phyloP scores from a whole-genome alignment of 1,284 basidiomycete genomes.

The Pseudozyma sp. region DNA sequence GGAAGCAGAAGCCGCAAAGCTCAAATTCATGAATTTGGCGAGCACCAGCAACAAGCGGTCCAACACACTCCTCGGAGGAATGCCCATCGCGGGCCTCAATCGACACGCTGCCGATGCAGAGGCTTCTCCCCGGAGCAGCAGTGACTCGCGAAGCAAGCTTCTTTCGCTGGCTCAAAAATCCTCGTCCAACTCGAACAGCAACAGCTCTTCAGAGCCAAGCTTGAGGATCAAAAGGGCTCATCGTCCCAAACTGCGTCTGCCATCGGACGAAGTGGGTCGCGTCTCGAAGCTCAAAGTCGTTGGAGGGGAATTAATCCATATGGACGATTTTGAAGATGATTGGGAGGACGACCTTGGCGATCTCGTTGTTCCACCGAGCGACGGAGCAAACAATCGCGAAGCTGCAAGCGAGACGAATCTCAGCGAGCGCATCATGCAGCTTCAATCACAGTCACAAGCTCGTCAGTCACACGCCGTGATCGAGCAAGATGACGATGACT shows the following conservation, averaged over 20 bases:
- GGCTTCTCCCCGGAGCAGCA: background rate
- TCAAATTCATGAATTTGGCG: slow-evolving; percentile 14
- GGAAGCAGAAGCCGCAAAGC: slow-evolving; percentile 6
- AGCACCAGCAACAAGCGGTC: slow-evolving; percentile 3
- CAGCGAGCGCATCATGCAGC: slow-evolving; percentile 9
- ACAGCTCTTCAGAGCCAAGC: slow-evolving; percentile 7
- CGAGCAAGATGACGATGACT: slow-evolving; percentile 16
- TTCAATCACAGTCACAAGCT: slow-evolving; percentile 2
- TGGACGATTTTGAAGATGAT: slow-evolving; percentile 31
- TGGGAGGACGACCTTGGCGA: slow-evolving; percentile 32
- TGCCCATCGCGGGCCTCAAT: slow-evolving; percentile 17
- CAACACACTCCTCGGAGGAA: background rate
- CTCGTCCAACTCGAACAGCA: background rate
- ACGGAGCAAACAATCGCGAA: background rate
- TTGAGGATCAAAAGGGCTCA: slow-evolving; percentile 29
- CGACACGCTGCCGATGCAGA: slow-evolving; percentile 5
- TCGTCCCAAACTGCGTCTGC: slow-evolving; percentile 34
- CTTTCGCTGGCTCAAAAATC: slow-evolving; percentile 19
- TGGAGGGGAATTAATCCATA: slow-evolving; percentile 29
- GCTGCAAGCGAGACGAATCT: background rate
- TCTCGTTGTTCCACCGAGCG: background rate
- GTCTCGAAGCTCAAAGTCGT: slow-evolving; percentile 21
- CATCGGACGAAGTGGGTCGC: slow-evolving; percentile 4
- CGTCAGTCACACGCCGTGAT: background rate
- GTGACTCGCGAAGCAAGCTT: slow-evolving; percentile 26